Conservation (phyloP, 2,329 filamentous ascomycete species). For the Xenosphaeropsis pyriputrescens region DNA sequence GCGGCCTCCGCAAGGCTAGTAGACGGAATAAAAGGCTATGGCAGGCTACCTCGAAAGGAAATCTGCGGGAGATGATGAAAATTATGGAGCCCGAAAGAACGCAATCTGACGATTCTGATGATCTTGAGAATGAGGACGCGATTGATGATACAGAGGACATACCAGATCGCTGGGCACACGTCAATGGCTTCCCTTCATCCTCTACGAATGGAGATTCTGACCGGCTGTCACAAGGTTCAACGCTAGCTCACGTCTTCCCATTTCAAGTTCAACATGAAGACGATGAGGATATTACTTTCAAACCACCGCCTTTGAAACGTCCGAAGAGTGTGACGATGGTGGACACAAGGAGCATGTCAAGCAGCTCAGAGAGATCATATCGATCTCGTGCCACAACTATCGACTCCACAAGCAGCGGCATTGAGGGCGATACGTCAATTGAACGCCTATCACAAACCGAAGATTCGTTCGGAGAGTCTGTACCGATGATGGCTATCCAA, state of each 20-base stretch:
- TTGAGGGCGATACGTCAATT: conserved; percentile 79
- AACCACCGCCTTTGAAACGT: conserved; percentile 12
- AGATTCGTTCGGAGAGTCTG: conserved; percentile 61
- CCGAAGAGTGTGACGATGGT: conserved; percentile 54
- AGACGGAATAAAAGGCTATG: conserved; percentile 74
- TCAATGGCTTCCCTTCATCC: conserved; percentile 8
- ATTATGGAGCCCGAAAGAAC: conserved; percentile 59
- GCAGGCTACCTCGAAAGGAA: conserved; percentile 70
- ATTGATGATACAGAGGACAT: conserved; percentile 31
- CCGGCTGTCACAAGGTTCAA: conserved; percentile 15
- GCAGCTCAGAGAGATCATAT: conserved; percentile 71
- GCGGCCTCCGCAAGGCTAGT: conserved; percentile 69
- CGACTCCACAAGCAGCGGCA: conserved; percentile 54
- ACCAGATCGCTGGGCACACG: conserved; percentile 14
- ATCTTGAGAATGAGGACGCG: conserved; percentile 24
- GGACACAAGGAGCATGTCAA: conserved; percentile 80
- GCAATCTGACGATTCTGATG: conserved; percentile 11
- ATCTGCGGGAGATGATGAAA: conserved; percentile 57
- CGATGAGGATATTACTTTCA: conserved; percentile 33
- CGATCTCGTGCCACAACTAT: conserved; percentile 68
- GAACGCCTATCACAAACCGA: conserved; percentile 62
- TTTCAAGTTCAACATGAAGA: conserved; percentile 51
- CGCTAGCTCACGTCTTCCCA: conserved; percentile 75
- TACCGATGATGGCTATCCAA: conserved; percentile 77
- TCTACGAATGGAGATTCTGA: conserved; percentile 9